Base-by-base conservation (phyloP, 1,284 basidiomycete genomes). In the Testicularia cyperi region DNA sequence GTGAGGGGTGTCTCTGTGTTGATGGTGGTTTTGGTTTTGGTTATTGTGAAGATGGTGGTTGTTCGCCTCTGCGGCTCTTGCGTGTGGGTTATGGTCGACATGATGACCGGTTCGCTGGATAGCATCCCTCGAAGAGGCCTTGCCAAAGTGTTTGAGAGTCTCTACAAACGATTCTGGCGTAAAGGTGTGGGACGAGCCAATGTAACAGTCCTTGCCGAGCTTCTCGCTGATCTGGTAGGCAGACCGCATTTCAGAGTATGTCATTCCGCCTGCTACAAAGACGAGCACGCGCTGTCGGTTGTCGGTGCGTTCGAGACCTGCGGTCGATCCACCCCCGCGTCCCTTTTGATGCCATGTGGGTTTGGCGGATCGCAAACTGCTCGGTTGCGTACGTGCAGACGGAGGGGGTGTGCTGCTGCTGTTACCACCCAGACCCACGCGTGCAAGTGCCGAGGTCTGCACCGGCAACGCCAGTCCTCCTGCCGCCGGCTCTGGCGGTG, bases 191-290 rank as follows among this genome's bases (percentile, higher is more conserved):
- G 92, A 92, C 10, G 92, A 94, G 22, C 94, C 92, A 60, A 98
- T 89, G 78, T 86, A 88, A 45, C 97, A 84, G 67, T 98, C 94
- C 77, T 88, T 91, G 69, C 86, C 86, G 38, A 90, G 77, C 6
- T 83, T 75, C 38, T 81, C 81, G 5, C 88, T 87, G 7, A 94
- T 80, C 39, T 87, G 81, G 75, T 97, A 98, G 24, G 84, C 86
- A 72, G 90, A 86, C 45, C 94, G 81, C 77, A 95, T 87, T 78
- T 99, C 95, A 0, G 90, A 91, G 77, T 92, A 95, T 2, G 94
- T 95, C 84, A 95, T 87, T 1, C 95, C 95, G 23, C 95, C 95
- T 10, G 90, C 90, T 12, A 97, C 82, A 77, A 97, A 98, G 29
- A 97, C 82, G 38, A 99, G 80, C 18, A 95, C 75, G n/a, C 94